Conservation (phyloP, 805 yeast genomes). For the Nakazawaea ernobii region DNA sequence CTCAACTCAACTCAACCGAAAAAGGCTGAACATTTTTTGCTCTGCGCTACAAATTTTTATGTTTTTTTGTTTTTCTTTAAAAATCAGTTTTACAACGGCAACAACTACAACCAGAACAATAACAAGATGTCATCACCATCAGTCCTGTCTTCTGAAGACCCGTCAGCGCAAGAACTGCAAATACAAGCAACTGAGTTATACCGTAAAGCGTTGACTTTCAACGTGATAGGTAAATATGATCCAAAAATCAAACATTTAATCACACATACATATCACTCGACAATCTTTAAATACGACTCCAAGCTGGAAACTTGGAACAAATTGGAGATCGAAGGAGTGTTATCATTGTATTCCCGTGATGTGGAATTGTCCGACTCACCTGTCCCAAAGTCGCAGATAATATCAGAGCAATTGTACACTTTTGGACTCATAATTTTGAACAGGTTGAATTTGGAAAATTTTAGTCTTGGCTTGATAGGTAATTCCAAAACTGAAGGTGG, state of each 20-base stretch:
- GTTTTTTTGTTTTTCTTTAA: no score
- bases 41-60: no score
- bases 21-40: no score
- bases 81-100: no score
- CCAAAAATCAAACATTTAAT: conserved; percentile 63
- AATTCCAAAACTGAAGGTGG: conserved; percentile 25
- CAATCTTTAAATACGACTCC: conserved; percentile 58
- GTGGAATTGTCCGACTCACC: conserved; percentile 5
- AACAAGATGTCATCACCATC: neutral
- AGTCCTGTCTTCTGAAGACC: neutral
- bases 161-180: neutral
- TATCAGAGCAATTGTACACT: conserved; percentile 41
- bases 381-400: conserved; percentile 22
- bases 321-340: conserved; percentile 62
- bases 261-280: conserved; percentile 67
- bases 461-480: conserved; percentile 58
- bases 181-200: conserved; percentile 48
- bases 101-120: neutral
- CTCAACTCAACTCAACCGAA: no score
- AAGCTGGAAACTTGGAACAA: conserved; percentile 63
- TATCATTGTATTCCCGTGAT: conserved; percentile 58
- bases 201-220: conserved; percentile 63
- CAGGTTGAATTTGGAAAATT: conserved; percentile 62
- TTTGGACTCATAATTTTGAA: conserved; percentile 70
- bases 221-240: conserved; percentile 74